A percentile compares a stretch with the other conserved stretches of the same genome.
Conservation (phyloP, 306 rosid species). For the Vigna reflexopilosa region DNA sequence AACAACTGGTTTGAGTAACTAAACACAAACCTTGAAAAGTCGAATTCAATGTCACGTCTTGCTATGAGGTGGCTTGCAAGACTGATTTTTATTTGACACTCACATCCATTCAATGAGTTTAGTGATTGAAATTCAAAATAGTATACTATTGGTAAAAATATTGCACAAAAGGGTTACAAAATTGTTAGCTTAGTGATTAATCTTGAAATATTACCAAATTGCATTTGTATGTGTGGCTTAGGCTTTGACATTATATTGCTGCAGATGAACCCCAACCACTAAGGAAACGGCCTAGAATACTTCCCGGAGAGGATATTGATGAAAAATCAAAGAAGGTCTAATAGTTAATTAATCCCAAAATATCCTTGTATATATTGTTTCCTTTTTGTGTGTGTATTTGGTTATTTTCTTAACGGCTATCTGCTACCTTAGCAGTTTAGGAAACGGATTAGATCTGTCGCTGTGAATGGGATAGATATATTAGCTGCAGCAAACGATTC, state of each 20-base stretch:
- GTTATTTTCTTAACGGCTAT: constrained; percentile 32
- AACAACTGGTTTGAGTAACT: constrained; percentile 22
- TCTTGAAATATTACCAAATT: constrained; percentile 36
- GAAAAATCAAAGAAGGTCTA: constrained; percentile 92
- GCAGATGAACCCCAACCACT: constrained; percentile 72
- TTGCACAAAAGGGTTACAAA: background rate
- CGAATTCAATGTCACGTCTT: constrained; percentile 33
- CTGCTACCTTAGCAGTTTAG: constrained; percentile 62
- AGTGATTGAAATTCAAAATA: constrained; percentile 8
- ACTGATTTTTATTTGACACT: constrained; percentile 31
- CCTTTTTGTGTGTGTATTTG: background rate
- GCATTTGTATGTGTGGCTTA: constrained; percentile 38
- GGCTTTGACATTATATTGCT: constrained; percentile 40
- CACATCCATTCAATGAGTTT: constrained; percentile 6
- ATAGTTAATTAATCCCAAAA: background rate
- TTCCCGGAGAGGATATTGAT: constrained; percentile 76
- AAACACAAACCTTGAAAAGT: constrained; percentile 18
- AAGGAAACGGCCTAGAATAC: constrained; percentile 73
- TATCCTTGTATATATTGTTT: constrained; percentile 13
- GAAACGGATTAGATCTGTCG: constrained; percentile 57
- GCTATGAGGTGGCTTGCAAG: background rate
- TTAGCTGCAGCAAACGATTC: constrained; percentile 64
- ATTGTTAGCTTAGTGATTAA: constrained; percentile 25
- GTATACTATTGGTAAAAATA: background rate
- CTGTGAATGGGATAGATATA: constrained; percentile 68